phyloP scores from a whole-genome alignment of 2,329 filamentous ascomycete species.

The Colletotrichum agaves region DNA sequence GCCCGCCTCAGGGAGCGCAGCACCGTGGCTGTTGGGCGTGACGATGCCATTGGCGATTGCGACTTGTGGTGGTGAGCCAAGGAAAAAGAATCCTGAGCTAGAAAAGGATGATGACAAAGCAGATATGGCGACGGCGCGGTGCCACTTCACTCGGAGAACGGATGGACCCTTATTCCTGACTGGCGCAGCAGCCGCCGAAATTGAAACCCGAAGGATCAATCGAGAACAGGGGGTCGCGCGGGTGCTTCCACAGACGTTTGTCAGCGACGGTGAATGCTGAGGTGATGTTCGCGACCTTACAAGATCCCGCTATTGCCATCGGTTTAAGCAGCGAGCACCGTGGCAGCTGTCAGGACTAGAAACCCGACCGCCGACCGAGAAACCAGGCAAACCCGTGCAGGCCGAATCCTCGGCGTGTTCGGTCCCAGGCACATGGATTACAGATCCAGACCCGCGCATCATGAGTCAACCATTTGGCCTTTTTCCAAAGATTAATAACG shows the following conservation, averaged over 20 bases:
- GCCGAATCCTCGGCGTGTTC: conserved; percentile 29
- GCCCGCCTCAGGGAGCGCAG: conserved; percentile 31
- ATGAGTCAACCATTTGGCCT: conserved; percentile 29
- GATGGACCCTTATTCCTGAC: background rate
- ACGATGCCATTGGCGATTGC: conserved; percentile 26
- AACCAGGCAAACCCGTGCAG: conserved; percentile 3
- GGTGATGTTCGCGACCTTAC: background rate
- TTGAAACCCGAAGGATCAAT: background rate
- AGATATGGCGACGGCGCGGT: conserved; percentile 4
- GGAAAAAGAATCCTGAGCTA: conserved; percentile 34
- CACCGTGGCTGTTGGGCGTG: conserved; percentile 34
- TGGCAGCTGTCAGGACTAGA: conserved; percentile 1
- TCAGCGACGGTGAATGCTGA: background rate
- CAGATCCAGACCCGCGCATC: conserved; percentile 14
- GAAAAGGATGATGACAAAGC: conserved; percentile 26
- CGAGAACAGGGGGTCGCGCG: conserved; percentile 11
- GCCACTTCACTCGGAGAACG: background rate
- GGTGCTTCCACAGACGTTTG: conserved; percentile 21
- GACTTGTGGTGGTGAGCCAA: background rate
- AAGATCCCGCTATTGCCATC: conserved; percentile 10
- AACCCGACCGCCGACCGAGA: conserved; percentile 28
- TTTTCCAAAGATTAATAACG: conserved; percentile 1
- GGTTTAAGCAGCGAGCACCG: background rate
- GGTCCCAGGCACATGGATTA: conserved; percentile 18
- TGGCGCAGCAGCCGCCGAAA: background rate